Base-by-base conservation (phyloP, 768 basidiomycete genomes). In the Suillus lakei region DNA sequence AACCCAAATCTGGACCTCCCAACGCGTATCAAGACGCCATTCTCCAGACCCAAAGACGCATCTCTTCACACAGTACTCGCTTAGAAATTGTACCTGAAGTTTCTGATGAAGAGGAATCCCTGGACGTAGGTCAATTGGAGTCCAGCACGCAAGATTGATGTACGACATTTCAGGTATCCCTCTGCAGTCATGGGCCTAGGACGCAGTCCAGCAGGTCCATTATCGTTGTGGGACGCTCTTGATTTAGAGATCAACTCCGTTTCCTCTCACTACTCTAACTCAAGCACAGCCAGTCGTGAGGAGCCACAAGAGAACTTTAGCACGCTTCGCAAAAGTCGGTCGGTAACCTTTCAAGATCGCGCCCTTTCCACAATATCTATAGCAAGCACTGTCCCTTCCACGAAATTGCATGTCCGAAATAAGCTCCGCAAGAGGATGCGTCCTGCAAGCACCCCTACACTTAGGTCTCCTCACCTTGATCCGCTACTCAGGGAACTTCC, bases 151-250 rank as follows among this genome's bases (percentile, higher is more conserved):
- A 58, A 39, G 38, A 39, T 21, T 10, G n/a, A 26, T 39, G 23
- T 58, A 38, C 56, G 16, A 38, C 26, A 16, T 58, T 26, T 23
- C 23, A 39, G 38, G 38, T 21, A 62, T n/a, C 5, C 61, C 63
- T 28, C 62, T 63, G 13, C 44, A 64, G 68, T 43, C 26, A 34
- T 54, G 32, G 67, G 23, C 70, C 63, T 51, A 12, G 62, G n/a
- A 60, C 74, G 39, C 69, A 65, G 26, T 70, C 78, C 43, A 73
- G 76, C 18, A 74, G 75, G 70, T 67, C 71, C 63, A 26, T 39
- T 64, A 4, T 69, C 76, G 30, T 83, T 86, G 67, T 85, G 84
- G 84, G 80, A 84, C 34, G 72, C 73, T 23, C 67, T 85, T n/a
- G 83, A 85, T 68, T 36, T 64, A 30, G 56, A 64, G 70, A 71